These are phyloP conservation scores for Diaporthe citri DNA, from an alignment of 2,329 filamentous ascomycete species.

Conservation along the genomic window DNA sequence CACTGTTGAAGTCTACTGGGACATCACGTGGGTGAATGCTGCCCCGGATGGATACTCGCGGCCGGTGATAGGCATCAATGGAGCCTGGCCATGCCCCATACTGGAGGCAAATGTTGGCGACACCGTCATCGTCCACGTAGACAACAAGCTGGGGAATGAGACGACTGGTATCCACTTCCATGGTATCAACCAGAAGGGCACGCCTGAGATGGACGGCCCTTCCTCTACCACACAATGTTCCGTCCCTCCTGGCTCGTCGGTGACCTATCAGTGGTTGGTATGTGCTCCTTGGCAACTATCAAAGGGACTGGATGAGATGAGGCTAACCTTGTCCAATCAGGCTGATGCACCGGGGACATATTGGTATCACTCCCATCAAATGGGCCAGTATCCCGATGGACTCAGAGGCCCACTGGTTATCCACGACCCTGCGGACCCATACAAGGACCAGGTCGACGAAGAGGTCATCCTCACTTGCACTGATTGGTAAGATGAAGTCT, in stretches of 20 bases:
- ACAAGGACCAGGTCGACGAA: conserved; percentile 62
- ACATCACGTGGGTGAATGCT: conserved; percentile 55
- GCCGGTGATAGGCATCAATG: conserved; percentile 67
- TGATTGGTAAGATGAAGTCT: conserved; percentile 50
- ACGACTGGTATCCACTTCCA: conserved; percentile 69
- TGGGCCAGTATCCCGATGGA: conserved; percentile 75
- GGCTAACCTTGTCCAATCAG: conserved; percentile 43
- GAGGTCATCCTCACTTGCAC: conserved; percentile 61
- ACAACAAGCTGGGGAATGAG: conserved; percentile 66
- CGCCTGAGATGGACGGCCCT: conserved; percentile 70
- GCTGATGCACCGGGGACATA: conserved; percentile 59
- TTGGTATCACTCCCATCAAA: conserved; percentile 74
- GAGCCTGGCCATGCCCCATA: conserved; percentile 70
- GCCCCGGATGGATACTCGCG: conserved; percentile 53
- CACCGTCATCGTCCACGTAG: conserved; percentile 61
- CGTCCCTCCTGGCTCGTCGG: conserved; percentile 62
- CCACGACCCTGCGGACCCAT: conserved; percentile 66
- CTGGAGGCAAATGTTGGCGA: conserved; percentile 66
- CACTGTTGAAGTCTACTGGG: conserved; percentile 54
- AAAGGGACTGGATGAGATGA: not conserved
- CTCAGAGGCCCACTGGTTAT: conserved; percentile 69
- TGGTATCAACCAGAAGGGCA: conserved; percentile 67
- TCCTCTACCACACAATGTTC: conserved; percentile 66
- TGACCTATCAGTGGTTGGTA: conserved; percentile 66
- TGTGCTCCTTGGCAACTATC: conserved; percentile 40